Percentiles rank a stretch among this genome's conserved stretches.
phyloP scores from a whole-genome alignment of 495 filamentous ascomycete genomes.

The Penicillium flavigenum region DNA sequence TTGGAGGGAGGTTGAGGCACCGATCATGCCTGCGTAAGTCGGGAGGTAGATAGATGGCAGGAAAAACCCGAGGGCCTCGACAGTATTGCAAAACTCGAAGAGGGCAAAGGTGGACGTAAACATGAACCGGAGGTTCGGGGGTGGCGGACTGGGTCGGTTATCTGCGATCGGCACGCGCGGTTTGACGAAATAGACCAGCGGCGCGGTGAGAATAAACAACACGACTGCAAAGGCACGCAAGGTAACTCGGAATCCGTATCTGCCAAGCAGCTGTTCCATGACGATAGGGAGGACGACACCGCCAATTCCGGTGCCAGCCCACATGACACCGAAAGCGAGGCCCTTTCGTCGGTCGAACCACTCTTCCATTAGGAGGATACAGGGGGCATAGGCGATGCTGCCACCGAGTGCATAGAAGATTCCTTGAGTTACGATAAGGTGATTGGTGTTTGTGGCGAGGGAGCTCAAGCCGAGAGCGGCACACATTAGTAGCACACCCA shows the following conservation, averaged over 20 bases:
- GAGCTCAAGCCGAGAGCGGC: slow-evolving; percentile 18
- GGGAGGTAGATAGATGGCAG: slow-evolving; percentile 60
- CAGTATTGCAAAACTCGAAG: slow-evolving; percentile 51
- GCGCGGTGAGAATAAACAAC: slow-evolving; percentile 44
- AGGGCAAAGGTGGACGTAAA: slow-evolving; percentile 44
- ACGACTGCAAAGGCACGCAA: slow-evolving; percentile 46
- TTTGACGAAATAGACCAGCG: slow-evolving; percentile 54
- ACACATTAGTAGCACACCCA: slow-evolving; percentile 16
- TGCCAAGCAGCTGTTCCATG: slow-evolving; percentile 46
- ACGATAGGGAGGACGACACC: slow-evolving; percentile 49
- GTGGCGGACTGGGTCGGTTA: neutral
- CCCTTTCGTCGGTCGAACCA: slow-evolving; percentile 20
- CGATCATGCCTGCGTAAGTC: slow-evolving; percentile 48
- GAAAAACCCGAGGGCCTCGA: slow-evolving; percentile 60
- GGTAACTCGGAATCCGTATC: slow-evolving; percentile 53
- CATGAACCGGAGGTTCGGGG: slow-evolving; percentile 43
- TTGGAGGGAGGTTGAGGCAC: slow-evolving; percentile 29
- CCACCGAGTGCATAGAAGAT: slow-evolving; percentile 18
- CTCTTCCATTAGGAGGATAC: slow-evolving; percentile 18
- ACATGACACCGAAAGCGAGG: slow-evolving; percentile 20
- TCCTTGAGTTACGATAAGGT: slow-evolving; percentile 22
- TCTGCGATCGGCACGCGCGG: slow-evolving; percentile 8
- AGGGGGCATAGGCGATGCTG: slow-evolving; percentile 20
- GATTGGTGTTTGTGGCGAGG: slow-evolving; percentile 16
- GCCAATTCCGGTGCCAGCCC: slow-evolving; percentile 39